These are phyloP conservation scores for Fusarium phyllophilum DNA, from an alignment of 2,329 filamentous ascomycete genomes.

Conservation along the genomic window DNA sequence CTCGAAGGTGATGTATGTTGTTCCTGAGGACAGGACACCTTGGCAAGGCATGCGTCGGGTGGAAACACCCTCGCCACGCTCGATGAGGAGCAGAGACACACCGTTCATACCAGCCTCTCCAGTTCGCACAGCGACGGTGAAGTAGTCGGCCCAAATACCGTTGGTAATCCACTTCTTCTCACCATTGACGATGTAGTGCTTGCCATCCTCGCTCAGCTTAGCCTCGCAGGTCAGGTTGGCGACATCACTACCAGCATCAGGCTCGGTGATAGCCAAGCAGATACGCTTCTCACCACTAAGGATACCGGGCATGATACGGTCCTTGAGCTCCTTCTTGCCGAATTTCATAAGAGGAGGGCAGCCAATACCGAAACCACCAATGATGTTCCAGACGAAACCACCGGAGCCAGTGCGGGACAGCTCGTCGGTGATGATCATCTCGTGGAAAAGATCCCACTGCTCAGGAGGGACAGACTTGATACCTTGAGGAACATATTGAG, in stretches of 20 bases:
- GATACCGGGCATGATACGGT: conserved; percentile 89
- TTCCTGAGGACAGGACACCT: conserved; percentile 80
- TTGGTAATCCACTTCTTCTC: conserved; percentile 99
- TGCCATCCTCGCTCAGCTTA: conserved; percentile 92
- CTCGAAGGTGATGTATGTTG: conserved; percentile 97
- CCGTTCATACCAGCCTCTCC: conserved; percentile 92
- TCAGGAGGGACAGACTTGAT: conserved; percentile 84
- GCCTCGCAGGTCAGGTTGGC: conserved; percentile 96
- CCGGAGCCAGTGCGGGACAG: conserved; percentile 88
- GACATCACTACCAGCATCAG: conserved; percentile 93
- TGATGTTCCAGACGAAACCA: conserved; percentile 95
- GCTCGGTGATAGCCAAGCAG: conserved; percentile 96
- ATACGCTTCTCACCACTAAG: conserved; percentile 95
- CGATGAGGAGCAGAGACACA: conserved; percentile 89
- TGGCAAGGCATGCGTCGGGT: conserved; percentile 98
- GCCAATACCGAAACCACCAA: conserved; percentile 96
- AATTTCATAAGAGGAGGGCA: conserved; percentile 93
- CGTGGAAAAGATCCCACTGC: conserved; percentile 98
- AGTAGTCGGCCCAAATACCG: conserved; percentile 96
- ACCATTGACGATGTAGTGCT: conserved; percentile 99
- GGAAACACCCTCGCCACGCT: conserved; percentile 87
- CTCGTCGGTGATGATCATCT: conserved; percentile 95
- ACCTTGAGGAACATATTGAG: conserved; percentile 73
- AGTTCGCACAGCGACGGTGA: conserved; percentile 95
- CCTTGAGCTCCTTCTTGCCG: conserved; percentile 83